Conservation (phyloP, 2,329 filamentous ascomycete species). For the Alternaria consortialis region DNA sequence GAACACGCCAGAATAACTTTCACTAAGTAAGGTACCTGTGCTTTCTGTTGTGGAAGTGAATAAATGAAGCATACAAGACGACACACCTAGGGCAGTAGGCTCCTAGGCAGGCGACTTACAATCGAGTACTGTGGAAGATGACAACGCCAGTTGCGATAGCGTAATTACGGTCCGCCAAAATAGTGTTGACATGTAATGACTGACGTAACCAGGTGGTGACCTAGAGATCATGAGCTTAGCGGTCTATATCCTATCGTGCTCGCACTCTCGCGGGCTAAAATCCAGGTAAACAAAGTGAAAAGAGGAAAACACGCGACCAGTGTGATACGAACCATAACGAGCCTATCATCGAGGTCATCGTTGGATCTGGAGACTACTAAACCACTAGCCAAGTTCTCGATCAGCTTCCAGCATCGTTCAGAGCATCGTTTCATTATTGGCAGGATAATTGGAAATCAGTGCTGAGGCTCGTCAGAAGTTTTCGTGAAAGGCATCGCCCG, state of each 20-base stretch:
- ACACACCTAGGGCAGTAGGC: not conserved
- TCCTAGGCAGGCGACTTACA: not conserved
- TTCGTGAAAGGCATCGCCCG: not conserved
- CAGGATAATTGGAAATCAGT: not conserved
- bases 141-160: not conserved
- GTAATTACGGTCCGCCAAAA: not conserved
- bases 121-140: not conserved
- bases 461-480: not conserved
- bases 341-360: not conserved
- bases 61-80: not conserved
- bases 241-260: not conserved
- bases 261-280: not conserved
- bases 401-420: not conserved
- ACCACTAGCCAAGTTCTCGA: no score
- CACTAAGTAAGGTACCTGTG: not conserved
- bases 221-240: not conserved
- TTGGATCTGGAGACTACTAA: no score
- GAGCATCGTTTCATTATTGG: not conserved
- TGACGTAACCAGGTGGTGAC: not conserved
- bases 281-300: not conserved
- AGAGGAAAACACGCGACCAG: not conserved
- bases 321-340: not conserved
- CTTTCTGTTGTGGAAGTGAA: not conserved
- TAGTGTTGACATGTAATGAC: not conserved
- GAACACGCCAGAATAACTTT: not conserved